phyloP scores from a whole-genome alignment of 2,329 filamentous ascomycete species.

The Cladosporium phlei region DNA sequence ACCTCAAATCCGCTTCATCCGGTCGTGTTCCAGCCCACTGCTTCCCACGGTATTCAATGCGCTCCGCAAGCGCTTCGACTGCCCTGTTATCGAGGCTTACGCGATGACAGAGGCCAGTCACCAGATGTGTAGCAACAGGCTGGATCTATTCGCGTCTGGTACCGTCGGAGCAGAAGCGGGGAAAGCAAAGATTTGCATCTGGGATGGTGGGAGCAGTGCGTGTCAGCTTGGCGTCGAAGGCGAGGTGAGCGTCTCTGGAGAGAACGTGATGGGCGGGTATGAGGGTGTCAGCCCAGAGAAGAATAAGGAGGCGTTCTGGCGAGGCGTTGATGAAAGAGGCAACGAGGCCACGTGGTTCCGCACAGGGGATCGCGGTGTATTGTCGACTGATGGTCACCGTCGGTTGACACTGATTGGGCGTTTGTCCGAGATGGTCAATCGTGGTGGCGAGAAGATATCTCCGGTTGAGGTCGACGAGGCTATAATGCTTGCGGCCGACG shows the following conservation, averaged over 20 bases:
- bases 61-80: conserved; percentile 61
- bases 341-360: conserved; percentile 46
- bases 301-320: conserved; percentile 45
- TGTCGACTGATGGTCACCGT: conserved; percentile 74
- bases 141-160: not conserved
- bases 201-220: conserved; percentile 57
- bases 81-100: conserved; percentile 79
- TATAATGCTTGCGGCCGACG: conserved; percentile 36
- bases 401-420: conserved; percentile 64
- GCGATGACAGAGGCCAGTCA: conserved; percentile 86
- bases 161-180: not conserved
- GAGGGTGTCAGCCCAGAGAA: conserved; percentile 37
- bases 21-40: not conserved
- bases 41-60: not conserved
- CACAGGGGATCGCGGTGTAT: conserved; percentile 63
- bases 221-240: conserved; percentile 39
- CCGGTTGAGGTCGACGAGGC: conserved; percentile 42
- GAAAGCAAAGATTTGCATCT: conserved; percentile 18
- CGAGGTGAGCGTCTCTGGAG: conserved; percentile 49
- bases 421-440: conserved; percentile 48
- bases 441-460: conserved; percentile 46
- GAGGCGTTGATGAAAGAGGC: not conserved
- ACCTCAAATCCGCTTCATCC: not conserved
- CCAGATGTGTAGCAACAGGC: conserved; percentile 64
- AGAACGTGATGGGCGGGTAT: conserved; percentile 47